Evolutionary conservation across 495 filamentous ascomycete genomes (phyloP).

Genomic region (Podospora didyma): DNA sequence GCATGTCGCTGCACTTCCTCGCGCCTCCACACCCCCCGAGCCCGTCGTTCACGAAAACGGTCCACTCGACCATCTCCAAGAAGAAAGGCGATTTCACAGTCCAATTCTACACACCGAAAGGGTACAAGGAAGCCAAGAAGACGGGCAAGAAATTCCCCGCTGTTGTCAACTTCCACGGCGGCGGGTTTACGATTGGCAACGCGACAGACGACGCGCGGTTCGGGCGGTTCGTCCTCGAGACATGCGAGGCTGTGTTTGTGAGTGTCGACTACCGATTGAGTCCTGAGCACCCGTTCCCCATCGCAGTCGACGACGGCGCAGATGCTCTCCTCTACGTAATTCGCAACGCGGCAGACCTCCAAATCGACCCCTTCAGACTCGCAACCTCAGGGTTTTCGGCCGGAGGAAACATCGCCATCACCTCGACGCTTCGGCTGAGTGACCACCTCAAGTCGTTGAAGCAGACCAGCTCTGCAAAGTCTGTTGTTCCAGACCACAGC

Average conservation of each 20-base stretch:
- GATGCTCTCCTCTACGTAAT: constrained; percentile 66
- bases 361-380: constrained; percentile 44
- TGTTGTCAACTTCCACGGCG: constrained; percentile 74
- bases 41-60: constrained; percentile 60
- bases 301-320: constrained; percentile 70
- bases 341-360: constrained; percentile 49
- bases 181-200: constrained; percentile 71
- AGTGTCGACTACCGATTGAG: constrained; percentile 74
- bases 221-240: constrained; percentile 47
- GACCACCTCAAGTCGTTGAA: constrained; percentile 21
- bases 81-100: constrained; percentile 56
- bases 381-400: constrained; percentile 82
- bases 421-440: constrained; percentile 66
- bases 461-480: not conserved
- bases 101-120: constrained; percentile 74
- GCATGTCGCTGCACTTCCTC: constrained; percentile 72
- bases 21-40: constrained; percentile 61
- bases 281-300: constrained; percentile 74
- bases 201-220: constrained; percentile 71
- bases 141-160: constrained; percentile 55
- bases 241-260: constrained; percentile 58
- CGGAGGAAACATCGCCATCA: constrained; percentile 82
- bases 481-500: constrained; percentile 24
- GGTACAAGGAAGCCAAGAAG: constrained; percentile 52
- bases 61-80: constrained; percentile 57